phyloP scores from a whole-genome alignment of 768 basidiomycete genomes.

The Pisolithus orientalis region DNA sequence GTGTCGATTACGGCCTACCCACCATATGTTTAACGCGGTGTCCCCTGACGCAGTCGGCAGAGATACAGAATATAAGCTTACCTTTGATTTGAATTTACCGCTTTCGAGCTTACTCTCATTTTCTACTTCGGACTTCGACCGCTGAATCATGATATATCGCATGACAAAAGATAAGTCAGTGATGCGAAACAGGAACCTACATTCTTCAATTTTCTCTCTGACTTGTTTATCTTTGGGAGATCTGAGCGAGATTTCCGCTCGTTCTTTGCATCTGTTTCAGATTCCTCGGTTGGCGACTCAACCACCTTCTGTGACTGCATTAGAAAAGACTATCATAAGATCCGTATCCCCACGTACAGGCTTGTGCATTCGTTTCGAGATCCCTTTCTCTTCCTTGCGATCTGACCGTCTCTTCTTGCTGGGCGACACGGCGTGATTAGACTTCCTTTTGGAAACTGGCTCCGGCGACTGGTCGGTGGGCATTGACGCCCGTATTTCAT shows the following conservation, averaged over 20 bases:
- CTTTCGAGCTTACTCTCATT: conserved; percentile 14
- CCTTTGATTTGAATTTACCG: conserved; percentile 23
- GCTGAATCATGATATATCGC: background rate
- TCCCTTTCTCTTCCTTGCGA: conserved; percentile 1
- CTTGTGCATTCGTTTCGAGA: conserved; percentile 8
- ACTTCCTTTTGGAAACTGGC: background rate
- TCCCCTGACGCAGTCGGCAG: background rate
- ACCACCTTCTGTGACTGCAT: background rate
- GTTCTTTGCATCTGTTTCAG: background rate
- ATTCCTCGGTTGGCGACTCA: background rate
- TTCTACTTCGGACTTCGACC: conserved; percentile 9
- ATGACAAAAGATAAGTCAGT: background rate
- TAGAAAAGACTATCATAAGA: background rate
- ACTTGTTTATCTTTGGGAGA: conserved; percentile 7
- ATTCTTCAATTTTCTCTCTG: background rate
- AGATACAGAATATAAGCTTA: background rate
- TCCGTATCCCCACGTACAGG: background rate
- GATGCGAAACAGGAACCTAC: background rate
- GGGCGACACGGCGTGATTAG: background rate
- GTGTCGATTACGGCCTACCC: conserved; percentile 22
- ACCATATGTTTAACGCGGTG: background rate
- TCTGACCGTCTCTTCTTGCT: background rate
- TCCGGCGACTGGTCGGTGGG: background rate
- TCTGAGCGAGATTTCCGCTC: conserved; percentile 1
- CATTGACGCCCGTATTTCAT: too few relatives aligned